phyloP scores from a whole-genome alignment of 768 basidiomycete species.

The Crassisporium funariophilum region DNA sequence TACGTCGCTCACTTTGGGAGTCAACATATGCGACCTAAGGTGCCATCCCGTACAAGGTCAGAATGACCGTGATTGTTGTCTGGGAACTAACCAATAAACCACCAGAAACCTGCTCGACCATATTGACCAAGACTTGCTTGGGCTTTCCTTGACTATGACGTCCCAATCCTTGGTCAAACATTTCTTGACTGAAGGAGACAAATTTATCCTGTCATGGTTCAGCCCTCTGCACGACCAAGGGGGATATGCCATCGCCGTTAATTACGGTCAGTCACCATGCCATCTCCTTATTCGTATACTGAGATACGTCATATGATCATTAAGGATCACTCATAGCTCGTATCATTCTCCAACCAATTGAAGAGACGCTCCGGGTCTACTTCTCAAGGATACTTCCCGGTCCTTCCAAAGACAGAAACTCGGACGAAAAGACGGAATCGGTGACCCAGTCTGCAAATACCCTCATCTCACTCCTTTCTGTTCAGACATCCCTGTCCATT shows the following conservation, averaged over 20 bases:
- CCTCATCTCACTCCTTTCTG: constrained; percentile 60
- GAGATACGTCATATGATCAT: not conserved
- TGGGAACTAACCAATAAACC: not conserved
- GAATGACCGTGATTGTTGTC: not conserved
- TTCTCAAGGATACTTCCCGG: constrained; percentile 68
- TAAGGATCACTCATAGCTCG: constrained; percentile 90
- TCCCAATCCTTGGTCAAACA: constrained; percentile 91
- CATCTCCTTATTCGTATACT: not conserved
- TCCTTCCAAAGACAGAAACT: constrained; percentile 11
- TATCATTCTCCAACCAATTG: constrained; percentile 92
- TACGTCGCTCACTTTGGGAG: constrained; percentile 52
- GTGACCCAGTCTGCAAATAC: constrained; percentile 49
- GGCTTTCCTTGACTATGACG: constrained; percentile 82
- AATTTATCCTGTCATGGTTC: constrained; percentile 82
- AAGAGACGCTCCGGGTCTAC: constrained; percentile 88
- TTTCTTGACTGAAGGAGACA: constrained; percentile 93
- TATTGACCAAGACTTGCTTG: constrained; percentile 31
- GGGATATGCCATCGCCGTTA: constrained; percentile 93
- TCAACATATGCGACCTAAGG: constrained; percentile 33
- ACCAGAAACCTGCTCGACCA: constrained; percentile 2
- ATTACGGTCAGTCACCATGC: constrained; percentile 72
- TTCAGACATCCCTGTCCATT: constrained; percentile 66
- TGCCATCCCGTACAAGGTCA: constrained; percentile 15
- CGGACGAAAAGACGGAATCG: constrained; percentile 6
- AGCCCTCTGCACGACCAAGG: constrained; percentile 88